phyloP scores from a whole-genome alignment of 192 early-diverging fungal genomes.

The Lobosporangium transversale region DNA sequence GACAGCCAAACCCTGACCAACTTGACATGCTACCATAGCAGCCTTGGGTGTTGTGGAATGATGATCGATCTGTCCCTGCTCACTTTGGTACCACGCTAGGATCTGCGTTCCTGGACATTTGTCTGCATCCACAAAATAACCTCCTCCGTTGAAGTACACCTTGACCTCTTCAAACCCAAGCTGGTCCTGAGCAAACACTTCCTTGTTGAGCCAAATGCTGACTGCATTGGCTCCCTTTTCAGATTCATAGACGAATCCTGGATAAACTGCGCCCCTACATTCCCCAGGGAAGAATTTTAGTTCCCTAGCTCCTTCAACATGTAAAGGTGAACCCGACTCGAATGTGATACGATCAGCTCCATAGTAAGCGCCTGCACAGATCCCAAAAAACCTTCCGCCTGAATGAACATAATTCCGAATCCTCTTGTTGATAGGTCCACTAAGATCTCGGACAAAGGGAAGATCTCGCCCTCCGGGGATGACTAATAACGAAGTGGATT shows the following conservation, averaged over 20 bases:
- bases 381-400: slow-evolving; percentile 91
- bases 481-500: slow-evolving; percentile 85
- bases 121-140: slow-evolving; percentile 66
- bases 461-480: slow-evolving; percentile 91
- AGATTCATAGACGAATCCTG: slow-evolving; percentile 85
- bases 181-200: slow-evolving; percentile 6
- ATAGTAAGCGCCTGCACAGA: slow-evolving; percentile 94
- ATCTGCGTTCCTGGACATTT: slow-evolving; percentile 42
- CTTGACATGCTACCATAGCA: slow-evolving; percentile 74
- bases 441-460: slow-evolving; percentile 81
- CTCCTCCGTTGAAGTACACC: slow-evolving; percentile 80
- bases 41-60: slow-evolving; percentile 38
- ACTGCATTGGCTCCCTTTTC: slow-evolving; percentile 35
- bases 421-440: slow-evolving; percentile 65
- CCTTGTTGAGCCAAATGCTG: slow-evolving; percentile 4
- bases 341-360: slow-evolving; percentile 77
- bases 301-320: slow-evolving; percentile 80
- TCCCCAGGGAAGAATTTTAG: slow-evolving; percentile 76
- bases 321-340: slow-evolving; percentile 69
- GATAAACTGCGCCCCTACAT: slow-evolving; percentile 77
- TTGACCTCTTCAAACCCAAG: slow-evolving; percentile 34
- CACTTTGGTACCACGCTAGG: slow-evolving; percentile 42
- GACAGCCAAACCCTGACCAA: slow-evolving; percentile 76
- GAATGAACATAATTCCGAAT: slow-evolving; percentile 72
- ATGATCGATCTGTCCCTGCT: slow-evolving; percentile 11